Evolutionary conservation across 805 yeast species (phyloP).

Genomic region (Candida suzukii): DNA sequence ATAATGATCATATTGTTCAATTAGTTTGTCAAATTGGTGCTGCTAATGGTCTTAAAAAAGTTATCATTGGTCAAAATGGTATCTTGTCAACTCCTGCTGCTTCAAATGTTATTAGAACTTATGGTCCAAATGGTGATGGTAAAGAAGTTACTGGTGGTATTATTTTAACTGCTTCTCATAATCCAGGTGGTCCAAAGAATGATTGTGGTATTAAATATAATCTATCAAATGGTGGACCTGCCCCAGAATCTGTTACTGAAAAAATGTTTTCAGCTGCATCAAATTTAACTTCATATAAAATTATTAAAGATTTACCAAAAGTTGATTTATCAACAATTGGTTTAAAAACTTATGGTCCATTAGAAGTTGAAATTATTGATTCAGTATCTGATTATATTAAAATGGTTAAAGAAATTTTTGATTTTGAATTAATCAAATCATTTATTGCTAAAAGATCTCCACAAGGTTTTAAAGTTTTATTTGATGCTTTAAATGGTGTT

Average conservation of each 20-base stretch:
- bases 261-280: conserved; percentile 70
- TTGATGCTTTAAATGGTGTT: conserved; percentile 90
- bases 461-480: conserved; percentile 63
- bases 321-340: conserved; percentile 63
- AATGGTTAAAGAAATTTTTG: conserved; percentile 80
- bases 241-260: conserved; percentile 91
- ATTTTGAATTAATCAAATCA: conserved; percentile 68
- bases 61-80: conserved; percentile 85
- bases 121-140: conserved; percentile 25
- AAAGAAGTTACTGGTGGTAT: conserved; percentile 83
- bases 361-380: conserved; percentile 78
- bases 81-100: conserved; percentile 94
- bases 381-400: conserved; percentile 71
- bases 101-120: conserved; percentile 80
- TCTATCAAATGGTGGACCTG: conserved; percentile 94
- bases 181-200: conserved; percentile 92
- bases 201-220: conserved; percentile 96
- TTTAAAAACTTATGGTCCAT: conserved; percentile 38
- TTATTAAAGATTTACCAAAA: conserved; percentile 49
- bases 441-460: conserved; percentile 51
- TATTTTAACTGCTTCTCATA: conserved; percentile 92
- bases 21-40: conserved; percentile 78
- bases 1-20: conserved; percentile 75
- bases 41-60: conserved; percentile 82
- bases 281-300: conserved; percentile 52